Base-by-base conservation (phyloP, 805 yeast species). In the Saccharomycopsis fibuligera region DNA sequence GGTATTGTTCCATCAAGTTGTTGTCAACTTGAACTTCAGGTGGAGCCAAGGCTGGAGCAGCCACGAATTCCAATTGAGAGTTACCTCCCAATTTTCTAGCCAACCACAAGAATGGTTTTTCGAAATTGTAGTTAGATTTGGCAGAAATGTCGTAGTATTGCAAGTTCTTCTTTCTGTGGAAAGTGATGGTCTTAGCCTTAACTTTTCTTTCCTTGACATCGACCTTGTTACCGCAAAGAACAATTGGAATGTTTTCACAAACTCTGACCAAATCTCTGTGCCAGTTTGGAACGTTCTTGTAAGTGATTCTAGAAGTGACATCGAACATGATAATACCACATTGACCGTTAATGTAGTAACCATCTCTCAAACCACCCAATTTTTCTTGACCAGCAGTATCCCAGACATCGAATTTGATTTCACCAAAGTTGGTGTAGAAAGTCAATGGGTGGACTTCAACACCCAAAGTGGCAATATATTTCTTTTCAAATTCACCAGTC, bases 311-410 rank as follows among this genome's bases (percentile, higher is more conserved):
- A 47, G 98, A 89, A 56, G 99, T 93, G 57, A 93, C 99, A 73
- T 93, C 99, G 69, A 93, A 93, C 99, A 93, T 93, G 72, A 93
- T 93, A 76, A 93, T 93, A 76, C 98, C 99, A 80, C 99, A 93
- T 76, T 93, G 96, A 67, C 99, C 99, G 70, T 93, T 91, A 71
- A 93, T 93, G 76, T 93, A 93, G 78, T 93, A 93, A 68, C 99
- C 99, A 67, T 93, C 99, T 79, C 99, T 90, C 67, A 93, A 79
- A 63, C 99, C 99, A 73, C 99, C 99, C 62, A 93, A 93, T 76
- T 93, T 93, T 76, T 93, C 99, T 78, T 93, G 99, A 57, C 99
- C 99, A 51, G 99, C 99, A 49, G 99, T 93, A 73, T 93, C 99
- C 99, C 99, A 93, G 64, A 93, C 97, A 69, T 93, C 97, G 73